phyloP scores from a whole-genome alignment of 2,329 filamentous ascomycete species.

The Madurella mycetomatis region DNA sequence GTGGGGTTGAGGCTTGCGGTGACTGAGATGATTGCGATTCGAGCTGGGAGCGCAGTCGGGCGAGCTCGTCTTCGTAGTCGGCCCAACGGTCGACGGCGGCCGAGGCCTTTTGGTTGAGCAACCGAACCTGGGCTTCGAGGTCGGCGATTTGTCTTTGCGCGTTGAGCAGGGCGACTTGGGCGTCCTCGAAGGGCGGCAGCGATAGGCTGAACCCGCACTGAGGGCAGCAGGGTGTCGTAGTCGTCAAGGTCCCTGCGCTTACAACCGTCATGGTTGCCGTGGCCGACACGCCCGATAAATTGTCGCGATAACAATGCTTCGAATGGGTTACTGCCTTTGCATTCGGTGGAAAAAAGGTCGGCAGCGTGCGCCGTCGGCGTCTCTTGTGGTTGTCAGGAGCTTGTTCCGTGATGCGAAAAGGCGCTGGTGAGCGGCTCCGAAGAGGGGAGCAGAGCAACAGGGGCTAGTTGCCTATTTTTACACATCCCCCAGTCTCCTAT shows the following conservation, averaged over 20 bases:
- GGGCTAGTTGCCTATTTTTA: too few relatives aligned
- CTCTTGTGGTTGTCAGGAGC: neutral
- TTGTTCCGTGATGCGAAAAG: too few relatives aligned
- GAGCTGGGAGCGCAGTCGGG: slow-evolving; percentile 45
- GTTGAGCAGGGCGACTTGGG: slow-evolving; percentile 43
- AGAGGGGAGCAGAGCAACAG: too few relatives aligned
- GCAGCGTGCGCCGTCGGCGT: neutral
- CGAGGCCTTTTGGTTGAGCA: slow-evolving; percentile 58
- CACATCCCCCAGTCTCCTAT: too few relatives aligned
- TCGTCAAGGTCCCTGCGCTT: slow-evolving; percentile 17
- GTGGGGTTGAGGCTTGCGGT: neutral
- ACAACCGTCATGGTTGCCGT: slow-evolving; percentile 19
- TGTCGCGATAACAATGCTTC: neutral
- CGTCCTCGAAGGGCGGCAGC: slow-evolving; percentile 30
- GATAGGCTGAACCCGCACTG: slow-evolving; percentile 45
- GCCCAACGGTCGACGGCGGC: slow-evolving; percentile 62
- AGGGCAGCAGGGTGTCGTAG: slow-evolving; percentile 40
- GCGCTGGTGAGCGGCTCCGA: too few relatives aligned
- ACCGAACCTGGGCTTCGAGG: slow-evolving; percentile 64
- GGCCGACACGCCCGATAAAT: slow-evolving; percentile 5
- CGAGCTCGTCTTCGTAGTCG: slow-evolving; percentile 76
- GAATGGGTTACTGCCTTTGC: neutral
- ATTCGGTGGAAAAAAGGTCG: neutral
- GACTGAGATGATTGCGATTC: slow-evolving; percentile 17
- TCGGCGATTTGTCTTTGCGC: slow-evolving; percentile 61